A percentile compares a stretch with the other conserved stretches of the same genome.
Conservation (phyloP, 177 flowering plant genomes). For the Telopea speciosissima region DNA sequence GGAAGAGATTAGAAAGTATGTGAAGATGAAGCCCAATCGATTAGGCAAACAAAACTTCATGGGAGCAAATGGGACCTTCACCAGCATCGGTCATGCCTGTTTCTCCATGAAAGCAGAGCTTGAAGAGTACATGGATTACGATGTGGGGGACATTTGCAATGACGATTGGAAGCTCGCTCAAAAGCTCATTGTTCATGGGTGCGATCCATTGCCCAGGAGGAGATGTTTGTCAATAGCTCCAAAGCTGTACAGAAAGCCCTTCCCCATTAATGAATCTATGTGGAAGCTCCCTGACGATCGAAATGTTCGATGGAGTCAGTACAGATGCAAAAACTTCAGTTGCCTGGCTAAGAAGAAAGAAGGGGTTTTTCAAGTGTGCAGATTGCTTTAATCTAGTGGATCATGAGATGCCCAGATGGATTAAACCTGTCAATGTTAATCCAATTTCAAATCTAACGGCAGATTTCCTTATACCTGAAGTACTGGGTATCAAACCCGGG, state of each 20-base stretch:
- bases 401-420: slow-evolving; percentile 63
- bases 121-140: slow-evolving; percentile 76
- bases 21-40: slow-evolving; percentile 59
- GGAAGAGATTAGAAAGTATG: slow-evolving; percentile 69
- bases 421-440: slow-evolving; percentile 15
- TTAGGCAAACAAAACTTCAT: slow-evolving; percentile 66
- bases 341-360: slow-evolving; percentile 47
- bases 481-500: slow-evolving; percentile 49
- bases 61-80: slow-evolving; percentile 78
- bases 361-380: slow-evolving; percentile 69
- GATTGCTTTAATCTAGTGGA: slow-evolving; percentile 56
- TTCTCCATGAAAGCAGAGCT: slow-evolving; percentile 59
- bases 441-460: slow-evolving; percentile 28
- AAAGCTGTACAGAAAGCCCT: slow-evolving; percentile 44
- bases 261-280: slow-evolving; percentile 42
- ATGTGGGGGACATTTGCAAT: slow-evolving; percentile 60
- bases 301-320: slow-evolving; percentile 65
- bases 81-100: slow-evolving; percentile 73
- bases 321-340: slow-evolving; percentile 66
- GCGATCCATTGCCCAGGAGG: slow-evolving; percentile 78
- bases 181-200: slow-evolving; percentile 69
- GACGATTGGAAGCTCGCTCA: slow-evolving; percentile 77
- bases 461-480: slow-evolving; percentile 56
- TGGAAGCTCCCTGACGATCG: slow-evolving; percentile 65
- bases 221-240: slow-evolving; percentile 66